Evolutionary conservation across 75 land plant species (phyloP), one percentile per base, ranked within the genome.

Genomic region (Cryptomeria japonica): DNA sequence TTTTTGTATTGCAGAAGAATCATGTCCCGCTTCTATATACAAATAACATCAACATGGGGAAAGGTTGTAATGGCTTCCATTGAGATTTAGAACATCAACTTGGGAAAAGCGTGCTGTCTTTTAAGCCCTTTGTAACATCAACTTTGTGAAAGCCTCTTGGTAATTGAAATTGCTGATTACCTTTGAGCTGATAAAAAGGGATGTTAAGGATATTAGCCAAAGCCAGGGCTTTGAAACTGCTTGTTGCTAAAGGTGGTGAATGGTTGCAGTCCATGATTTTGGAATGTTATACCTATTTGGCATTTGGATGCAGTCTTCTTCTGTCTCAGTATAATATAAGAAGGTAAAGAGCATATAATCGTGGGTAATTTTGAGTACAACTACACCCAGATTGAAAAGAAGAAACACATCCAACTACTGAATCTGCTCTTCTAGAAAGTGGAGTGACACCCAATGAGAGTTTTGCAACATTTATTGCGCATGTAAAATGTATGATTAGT

Each of bases 1-100:
- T 82, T 82, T 46, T 82, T 82, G 84, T 82, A 82, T 41, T 82
- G 84, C 84, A 46, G 84, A 41, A 11, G 49, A 46, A n/a, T 44
- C 13, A 11, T 3, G 41, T 82, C 84, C 84, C 12, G 84, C 84
- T 79, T 79, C 11, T 82, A 46, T 82, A 80, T 80, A 44, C 44
- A 46, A 44, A 82, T 46, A 46, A 82, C n/a, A 82, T 82, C 31
- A 25, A 46, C 84, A 3, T n/a, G 51, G 34, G 0, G 51, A 28
- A 41, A 46, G 51, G 32, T 82, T 82, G 49, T 82, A n/a, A 2
- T 75, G 84, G 44, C 84, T 46, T 82, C 13, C 22, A n/a, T 49
- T 82, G 49, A 44, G 49, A 44, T 46, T 46, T 82, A 46, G 31
- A 82, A 46, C 31, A 46, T 82, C 51, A 80, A 80, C 44, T 28